These are phyloP conservation scores for Globisporangium nagaii DNA, from an alignment of 352 stramenopile species.

Conservation along the genomic window DNA sequence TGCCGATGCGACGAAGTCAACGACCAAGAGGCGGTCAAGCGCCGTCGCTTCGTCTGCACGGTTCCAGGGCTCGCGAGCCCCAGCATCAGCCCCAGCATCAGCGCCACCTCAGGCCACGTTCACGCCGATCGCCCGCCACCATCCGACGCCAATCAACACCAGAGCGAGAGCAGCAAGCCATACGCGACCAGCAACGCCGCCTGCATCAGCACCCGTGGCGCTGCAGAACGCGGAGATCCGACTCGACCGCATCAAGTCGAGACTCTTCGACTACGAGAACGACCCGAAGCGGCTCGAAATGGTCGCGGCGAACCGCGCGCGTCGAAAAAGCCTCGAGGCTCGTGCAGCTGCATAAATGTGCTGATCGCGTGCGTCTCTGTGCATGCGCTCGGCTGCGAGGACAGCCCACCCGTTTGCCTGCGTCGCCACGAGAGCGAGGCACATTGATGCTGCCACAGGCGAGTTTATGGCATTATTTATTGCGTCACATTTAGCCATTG, in stretches of 20 bases:
- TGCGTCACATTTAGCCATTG: too few species aligned
- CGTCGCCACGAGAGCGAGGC: too few species aligned
- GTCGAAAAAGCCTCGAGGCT: conserved; percentile 7
- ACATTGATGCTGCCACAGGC: too few species aligned
- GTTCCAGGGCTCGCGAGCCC: neutral
- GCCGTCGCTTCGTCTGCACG: neutral
- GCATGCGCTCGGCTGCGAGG: too few species aligned
- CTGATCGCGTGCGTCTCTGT: too few species aligned
- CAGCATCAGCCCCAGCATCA: neutral
- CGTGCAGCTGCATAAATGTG: neutral
- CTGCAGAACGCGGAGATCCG: conserved; percentile 1
- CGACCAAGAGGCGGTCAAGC: neutral
- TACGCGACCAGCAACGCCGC: neutral
- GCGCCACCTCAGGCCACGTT: neutral
- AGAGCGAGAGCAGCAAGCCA: conserved; percentile 3
- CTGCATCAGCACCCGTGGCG: neutral
- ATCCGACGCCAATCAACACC: neutral
- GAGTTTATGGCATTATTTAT: too few species aligned
- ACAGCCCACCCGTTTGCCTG: too few species aligned
- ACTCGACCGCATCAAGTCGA: conserved; percentile 10
- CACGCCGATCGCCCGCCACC: neutral
- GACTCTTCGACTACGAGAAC: conserved; percentile 14
- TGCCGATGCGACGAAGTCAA: neutral
- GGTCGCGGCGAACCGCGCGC: conserved; percentile 14
- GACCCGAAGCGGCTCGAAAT: conserved; percentile 16